A percentile compares a stretch with the other conserved stretches of the same genome.
Conservation (phyloP, 73 alveolate genomes). For the Paramecium tetraurelia region DNA sequence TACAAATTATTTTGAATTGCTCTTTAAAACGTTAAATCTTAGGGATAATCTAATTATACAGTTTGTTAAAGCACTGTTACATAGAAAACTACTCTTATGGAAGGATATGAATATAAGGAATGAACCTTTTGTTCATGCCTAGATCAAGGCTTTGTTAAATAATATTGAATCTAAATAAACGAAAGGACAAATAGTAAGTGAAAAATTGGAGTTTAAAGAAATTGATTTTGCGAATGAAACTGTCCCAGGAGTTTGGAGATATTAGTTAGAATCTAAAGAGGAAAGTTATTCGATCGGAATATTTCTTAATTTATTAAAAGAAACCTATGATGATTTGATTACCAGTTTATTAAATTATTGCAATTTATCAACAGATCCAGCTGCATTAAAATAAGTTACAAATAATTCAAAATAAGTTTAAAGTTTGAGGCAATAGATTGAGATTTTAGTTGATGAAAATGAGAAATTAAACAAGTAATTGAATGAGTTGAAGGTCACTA, state of each 20-base stretch:
- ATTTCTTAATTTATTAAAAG: conserved; percentile 14
- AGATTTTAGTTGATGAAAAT: conserved; percentile 17
- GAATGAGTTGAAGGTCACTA: background rate
- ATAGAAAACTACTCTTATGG: conserved; percentile 15
- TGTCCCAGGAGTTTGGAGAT: conserved; percentile 7
- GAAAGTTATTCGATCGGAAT: background rate
- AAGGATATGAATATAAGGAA: conserved; percentile 24
- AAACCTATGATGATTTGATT: conserved; percentile 1
- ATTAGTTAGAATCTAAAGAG: background rate
- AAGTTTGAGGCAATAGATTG: conserved; percentile 15
- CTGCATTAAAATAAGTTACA: background rate
- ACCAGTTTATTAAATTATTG: conserved; percentile 1
- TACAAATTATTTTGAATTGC: conserved; percentile 27
- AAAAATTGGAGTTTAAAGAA: conserved; percentile 6
- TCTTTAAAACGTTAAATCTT: background rate
- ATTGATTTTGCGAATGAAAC: background rate
- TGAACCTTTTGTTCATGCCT: conserved; percentile 24
- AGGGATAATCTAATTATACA: conserved; percentile 3
- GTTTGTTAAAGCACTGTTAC: background rate
- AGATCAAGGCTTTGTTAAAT: background rate
- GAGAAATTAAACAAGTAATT: background rate
- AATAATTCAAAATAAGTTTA: background rate
- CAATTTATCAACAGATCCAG: background rate
- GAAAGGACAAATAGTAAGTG: background rate
- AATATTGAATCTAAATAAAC: background rate